Evolutionary conservation across 371 early-diverging fungal species (phyloP), one percentile per base, ranked within the genome.

Genomic region (Furculomyces boomerangus): DNA sequence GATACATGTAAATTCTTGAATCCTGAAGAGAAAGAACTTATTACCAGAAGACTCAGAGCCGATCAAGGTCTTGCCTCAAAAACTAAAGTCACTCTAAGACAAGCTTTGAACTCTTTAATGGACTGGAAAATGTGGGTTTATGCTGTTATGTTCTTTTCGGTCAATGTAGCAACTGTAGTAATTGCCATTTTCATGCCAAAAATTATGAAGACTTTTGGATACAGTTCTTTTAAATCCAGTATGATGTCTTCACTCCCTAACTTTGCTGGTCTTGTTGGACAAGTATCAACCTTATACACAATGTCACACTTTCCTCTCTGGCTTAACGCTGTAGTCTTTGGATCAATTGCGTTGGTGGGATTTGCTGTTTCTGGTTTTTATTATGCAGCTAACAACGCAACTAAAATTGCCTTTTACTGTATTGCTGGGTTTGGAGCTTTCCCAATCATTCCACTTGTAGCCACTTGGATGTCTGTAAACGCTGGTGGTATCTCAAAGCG

Each of bases 1-100:
- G 74, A 74, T 16, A 76, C 73, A 35, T 75, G 81, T 37, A 74
- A 68, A 60, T 77, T 50, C 54, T 57, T 83, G 56, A 80, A 54
- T 51, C 62, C 65, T 1, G 50, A 68, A 20, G 82, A 81, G 37
- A 76, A 78, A 46, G 70, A 63, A 0, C 52, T 82, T 46, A 69
- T 81, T 18, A 57, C 68, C 30, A 62, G 65, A 16, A 72, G 83
- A 5, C 66, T 86, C 52, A 60, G 59, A 13, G 60, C 58, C 25
- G 62, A 67, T 47, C 64, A 67, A 47, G 57, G 32, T 31, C 16
- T 54, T 30, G 55, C 56, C 24, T 41, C 39, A 44, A 53, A 46
- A 41, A 53, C 57, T 2, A 7, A 44, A 24, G 59, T 59, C 49
- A 45, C 55, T 52, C 29, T 60, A 10, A 57, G 37, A 1, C 57